phyloP scores from a whole-genome alignment of 2,329 filamentous ascomycete genomes.

The Colletotrichum simmondsii region DNA sequence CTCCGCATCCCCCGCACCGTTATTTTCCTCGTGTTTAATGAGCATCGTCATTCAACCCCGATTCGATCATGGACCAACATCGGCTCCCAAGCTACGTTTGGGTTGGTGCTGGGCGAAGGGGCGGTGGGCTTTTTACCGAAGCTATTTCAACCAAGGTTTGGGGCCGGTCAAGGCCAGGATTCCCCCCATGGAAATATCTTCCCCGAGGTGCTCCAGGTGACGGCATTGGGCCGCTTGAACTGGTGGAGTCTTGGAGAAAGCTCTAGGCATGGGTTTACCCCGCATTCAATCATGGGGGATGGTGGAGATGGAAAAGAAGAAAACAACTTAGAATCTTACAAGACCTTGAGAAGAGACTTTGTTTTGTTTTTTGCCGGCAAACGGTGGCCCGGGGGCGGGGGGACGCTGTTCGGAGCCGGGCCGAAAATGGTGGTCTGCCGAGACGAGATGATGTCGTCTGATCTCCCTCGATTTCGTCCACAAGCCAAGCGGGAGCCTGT shows the following conservation, averaged over 20 bases:
- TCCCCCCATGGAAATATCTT: background rate
- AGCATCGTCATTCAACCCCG: slow-evolving; percentile 20
- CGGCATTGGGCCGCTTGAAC: slow-evolving; percentile 33
- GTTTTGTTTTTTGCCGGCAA: background rate
- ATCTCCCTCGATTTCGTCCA: background rate
- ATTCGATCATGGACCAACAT: background rate
- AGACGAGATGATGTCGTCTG: background rate
- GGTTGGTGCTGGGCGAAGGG: slow-evolving; percentile 4
- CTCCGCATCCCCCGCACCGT: slow-evolving; percentile 31
- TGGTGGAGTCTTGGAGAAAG: slow-evolving; percentile 14
- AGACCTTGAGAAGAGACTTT: background rate
- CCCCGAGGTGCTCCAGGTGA: slow-evolving; percentile 1
- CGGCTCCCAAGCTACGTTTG: background rate
- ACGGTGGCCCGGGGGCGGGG: background rate
- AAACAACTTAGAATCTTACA: background rate
- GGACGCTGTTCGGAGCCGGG: background rate
- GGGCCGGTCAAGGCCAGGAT: background rate
- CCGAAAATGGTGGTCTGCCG: background rate
- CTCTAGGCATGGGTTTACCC: slow-evolving; percentile 6
- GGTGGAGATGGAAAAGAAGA: slow-evolving; percentile 12
- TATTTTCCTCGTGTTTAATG: background rate
- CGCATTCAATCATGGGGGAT: slow-evolving; percentile 9
- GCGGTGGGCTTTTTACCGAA: slow-evolving; percentile 17
- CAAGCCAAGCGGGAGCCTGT: too few species aligned
- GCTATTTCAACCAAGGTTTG: slow-evolving; percentile 23